Evolutionary conservation across 805 yeast genomes (phyloP), one percentile per base, ranked within the genome.

Genomic region (Tetrapisispora taiwanensis): DNA sequence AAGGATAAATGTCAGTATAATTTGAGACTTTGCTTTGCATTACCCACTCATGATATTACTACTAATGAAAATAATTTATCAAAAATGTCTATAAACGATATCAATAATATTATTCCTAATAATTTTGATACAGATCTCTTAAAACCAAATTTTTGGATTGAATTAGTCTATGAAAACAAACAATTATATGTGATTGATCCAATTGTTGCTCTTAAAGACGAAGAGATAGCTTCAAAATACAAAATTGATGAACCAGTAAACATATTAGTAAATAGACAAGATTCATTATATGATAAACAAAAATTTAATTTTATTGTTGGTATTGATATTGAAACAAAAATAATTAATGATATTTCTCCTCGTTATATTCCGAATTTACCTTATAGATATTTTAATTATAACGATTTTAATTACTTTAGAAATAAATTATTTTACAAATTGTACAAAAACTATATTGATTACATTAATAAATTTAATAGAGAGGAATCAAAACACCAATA

Each of bases 81-180:
- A 22, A 44, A 37, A 3, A 42, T 42, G 22, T 30, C 30, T 15
- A 46, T 42, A n/a, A 39, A 42, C 8, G 34, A 34, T 15, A 32
- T 43, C 12, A 43, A 41, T 6, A 46, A 49, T 10, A 30, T 38
- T 30, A 52, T 55, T 3, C 56, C 54, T 8, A 55, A 58, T 34
- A 44, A 34, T 35, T 56, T 46, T 48, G 62, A 58, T 47, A 42
- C 58, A 4, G 62, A 58, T 40, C 41, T 56, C 14, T 37, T 56
- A 9, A 42, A 48, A n/a, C 62, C 62, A 7, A 43, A 47, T 47
- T 55, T 56, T 41, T 58, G 62, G 62, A 46, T 58, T 20, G 60
- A 58, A 36, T 32, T 55, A 10, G 33, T 44, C 6, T 22, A 46
- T 20, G 34, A 35, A 18, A 15, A 38, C 9, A 30, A 37, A 24